Evolutionary conservation across 2,329 filamentous ascomycete species (phyloP), one percentile per base, ranked within the genome.

Genomic region (Xylaria arbuscula): DNA sequence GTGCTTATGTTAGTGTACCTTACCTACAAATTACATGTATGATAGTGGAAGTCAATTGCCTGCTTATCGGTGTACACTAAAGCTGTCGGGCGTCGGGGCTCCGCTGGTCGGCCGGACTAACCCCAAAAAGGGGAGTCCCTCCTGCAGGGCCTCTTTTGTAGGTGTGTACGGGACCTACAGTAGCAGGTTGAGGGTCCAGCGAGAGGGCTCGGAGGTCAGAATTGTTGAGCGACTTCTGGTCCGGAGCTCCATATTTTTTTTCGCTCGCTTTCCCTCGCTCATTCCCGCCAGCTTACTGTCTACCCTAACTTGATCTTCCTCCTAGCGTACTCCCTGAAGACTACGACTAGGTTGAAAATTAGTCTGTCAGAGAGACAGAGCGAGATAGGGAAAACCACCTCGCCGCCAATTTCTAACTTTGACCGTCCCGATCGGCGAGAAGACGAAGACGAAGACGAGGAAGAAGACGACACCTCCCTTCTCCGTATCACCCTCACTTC

Each of bases 171-270:
- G 28, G 2, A 28, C 28, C 28, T 28, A 28, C 28, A 28, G 28
- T 5, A 42, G 11, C 38, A 57, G 40, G 34, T 53, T 53, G 15
- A 28, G 50, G 50, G 40, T 45, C 40, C 40, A 45, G n/a, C 40
- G 40, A 45, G 40, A 50, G 54, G 50, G 34, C 9, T 60, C 57
- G 66, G 69, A 62, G 64, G 51, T 56, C 59, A 69, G 64, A 69
- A 66, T 70, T 71, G 70, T 71, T 71, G 70, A 70, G 70, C 69
- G 63, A 71, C 66, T 69, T 71, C 60, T 69, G 8, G 54, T 22
- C 64, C 64, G 64, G 68, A 70, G 68, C 64, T 61, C 67, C 69
- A 69, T 69, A 72, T 65, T 65, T 69, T 58, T 42, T 67, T 60
- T 65, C 45, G 47, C 45, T 60, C 22, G 53, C 42, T 58, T 61